Evolutionary conservation across 2,329 filamentous ascomycete genomes (phyloP), one percentile per base, ranked within the genome.

Genomic region (Grosmannia clavigera): DNA sequence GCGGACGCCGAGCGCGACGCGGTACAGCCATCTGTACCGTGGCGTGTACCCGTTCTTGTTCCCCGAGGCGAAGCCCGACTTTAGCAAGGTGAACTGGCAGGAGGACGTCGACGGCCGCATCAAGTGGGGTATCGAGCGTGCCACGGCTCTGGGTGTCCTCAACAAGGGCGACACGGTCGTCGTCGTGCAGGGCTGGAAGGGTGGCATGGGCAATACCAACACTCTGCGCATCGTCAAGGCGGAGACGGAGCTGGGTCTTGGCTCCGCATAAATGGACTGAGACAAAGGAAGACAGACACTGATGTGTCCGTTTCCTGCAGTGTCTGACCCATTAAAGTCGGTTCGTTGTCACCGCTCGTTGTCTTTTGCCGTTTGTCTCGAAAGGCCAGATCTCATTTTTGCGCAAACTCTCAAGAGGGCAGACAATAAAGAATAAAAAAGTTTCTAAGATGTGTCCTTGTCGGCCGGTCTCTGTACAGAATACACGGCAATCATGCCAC

Each of bases 41-140:
- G 94, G 94, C 68, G 92, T 99, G 64, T 99, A 96, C 73, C 94
- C 94, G 61, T 99, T 99, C 87, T 81, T 88, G 70, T 97, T 96
- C 82, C 83, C 87, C 59, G 88, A 96, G 79, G 76, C 79, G 69
- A 97, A 97, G 85, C 94, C 94, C 68, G 90, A 99, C 79, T 99
- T 97, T 77, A 83, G 81, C 73, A 83, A 87, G 75, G 84, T 87
- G 70, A 92, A 95, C 77, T 99, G 94, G 94, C 94, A 99, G 79
- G 91, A 97, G 80, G 92, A 99, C 76, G 94, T 99, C 68, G 94
- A 99, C 78, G 85, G 86, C 73, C 90, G 94, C 72, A 90, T 99
- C 75, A 96, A 92, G 82, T 99, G 92, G 92, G 94, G 90, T 73
- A 90, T 99, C 73, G 79, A 82, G 72, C 84, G 91, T 72, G 94